Evolutionary conservation across 495 filamentous ascomycete species (phyloP).

Genomic region (Xylaria venustula): DNA sequence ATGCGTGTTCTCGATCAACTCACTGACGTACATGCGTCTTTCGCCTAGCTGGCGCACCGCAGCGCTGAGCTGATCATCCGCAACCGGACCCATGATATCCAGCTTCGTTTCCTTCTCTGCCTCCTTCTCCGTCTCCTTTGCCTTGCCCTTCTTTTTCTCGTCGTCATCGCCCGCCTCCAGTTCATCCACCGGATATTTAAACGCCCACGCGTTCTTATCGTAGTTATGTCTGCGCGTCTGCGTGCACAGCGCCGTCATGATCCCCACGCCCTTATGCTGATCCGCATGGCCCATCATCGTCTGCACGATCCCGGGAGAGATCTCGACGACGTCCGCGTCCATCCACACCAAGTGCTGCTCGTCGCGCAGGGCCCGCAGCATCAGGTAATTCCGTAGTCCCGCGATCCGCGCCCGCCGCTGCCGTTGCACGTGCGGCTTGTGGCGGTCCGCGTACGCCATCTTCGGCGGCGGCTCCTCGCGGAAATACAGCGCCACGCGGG

Average conservation of each 20-base stretch:
- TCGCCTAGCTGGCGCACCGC: slow-evolving; percentile 36
- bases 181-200: not conserved
- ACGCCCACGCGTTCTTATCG: slow-evolving; percentile 25
- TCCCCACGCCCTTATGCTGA: slow-evolving; percentile 14
- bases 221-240: slow-evolving; percentile 22
- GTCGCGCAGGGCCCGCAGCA: slow-evolving; percentile 21
- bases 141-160: no score
- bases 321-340: slow-evolving; percentile 23
- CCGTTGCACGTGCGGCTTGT: slow-evolving; percentile 15
- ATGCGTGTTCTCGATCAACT: slow-evolving; percentile 19
- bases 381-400: slow-evolving; percentile 21
- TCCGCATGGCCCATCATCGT: slow-evolving; percentile 20
- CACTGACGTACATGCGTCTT: slow-evolving; percentile 16
- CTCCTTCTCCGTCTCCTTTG: no score
- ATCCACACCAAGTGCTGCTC: slow-evolving; percentile 23
- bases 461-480: slow-evolving; percentile 15
- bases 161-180: not conserved
- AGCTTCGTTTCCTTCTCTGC: slow-evolving; percentile 19
- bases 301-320: slow-evolving; percentile 18
- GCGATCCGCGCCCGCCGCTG: slow-evolving; percentile 16
- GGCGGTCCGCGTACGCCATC: slow-evolving; percentile 18
- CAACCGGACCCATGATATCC: slow-evolving; percentile 37
- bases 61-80: slow-evolving; percentile 36
- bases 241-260: slow-evolving; percentile 22
- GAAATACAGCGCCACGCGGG: slow-evolving; percentile 19